Percentiles rank a stretch among this genome's conserved stretches.
Evolutionary conservation across 2,329 filamentous ascomycete species (phyloP).

Genomic region (Claviceps sp.): DNA sequence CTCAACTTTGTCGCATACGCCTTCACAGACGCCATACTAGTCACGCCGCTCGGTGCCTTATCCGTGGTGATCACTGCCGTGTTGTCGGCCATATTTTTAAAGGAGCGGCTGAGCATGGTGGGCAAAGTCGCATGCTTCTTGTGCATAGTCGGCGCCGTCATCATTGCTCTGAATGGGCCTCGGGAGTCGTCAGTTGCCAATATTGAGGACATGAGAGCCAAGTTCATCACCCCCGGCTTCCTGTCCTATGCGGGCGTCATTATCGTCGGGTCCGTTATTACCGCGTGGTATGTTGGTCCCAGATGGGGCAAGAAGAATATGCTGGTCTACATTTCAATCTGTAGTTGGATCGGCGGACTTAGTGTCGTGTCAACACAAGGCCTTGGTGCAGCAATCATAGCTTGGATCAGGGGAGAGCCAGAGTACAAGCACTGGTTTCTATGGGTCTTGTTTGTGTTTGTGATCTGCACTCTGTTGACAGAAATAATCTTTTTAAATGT

Average conservation of each 20-base stretch:
- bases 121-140: slow-evolving; percentile 94
- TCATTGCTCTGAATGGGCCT: slow-evolving; percentile 91
- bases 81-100: slow-evolving; percentile 85
- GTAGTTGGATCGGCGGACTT: slow-evolving; percentile 84
- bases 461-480: slow-evolving; percentile 73
- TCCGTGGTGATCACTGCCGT: slow-evolving; percentile 88
- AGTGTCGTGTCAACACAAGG: slow-evolving; percentile 94
- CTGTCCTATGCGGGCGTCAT: slow-evolving; percentile 73
- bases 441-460: slow-evolving; percentile 83
- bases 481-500: slow-evolving; percentile 96
- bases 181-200: slow-evolving; percentile 68
- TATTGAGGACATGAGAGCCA: slow-evolving; percentile 86
- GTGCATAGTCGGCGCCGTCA: slow-evolving; percentile 82
- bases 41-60: slow-evolving; percentile 81
- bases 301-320: slow-evolving; percentile 92
- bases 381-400: slow-evolving; percentile 78
- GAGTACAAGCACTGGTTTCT: slow-evolving; percentile 98
- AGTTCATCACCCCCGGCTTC: slow-evolving; percentile 77
- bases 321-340: slow-evolving; percentile 94
- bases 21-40: slow-evolving; percentile 90
- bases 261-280: slow-evolving; percentile 55
- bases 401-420: slow-evolving; percentile 64
- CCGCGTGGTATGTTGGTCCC: slow-evolving; percentile 70
- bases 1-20: slow-evolving; percentile 97
- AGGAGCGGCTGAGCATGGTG: slow-evolving; percentile 87